A percentile compares a stretch with the other conserved stretches of the same genome.
Evolutionary conservation across 129 eudicot species (phyloP).

Genomic region (Helianthus annuus): HanXRQr2.0-SUNRISE NC_035443.2:23753129-23753628

Average conservation of each 20-base stretch:
- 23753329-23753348: slow-evolving; percentile 56
- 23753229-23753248: slow-evolving; percentile 14
- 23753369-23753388: slow-evolving; percentile 73
- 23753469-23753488: slow-evolving; percentile 73
- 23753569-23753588: slow-evolving; percentile 58
- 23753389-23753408: slow-evolving; percentile 82
- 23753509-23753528: slow-evolving; percentile 64
- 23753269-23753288: slow-evolving; percentile 60
- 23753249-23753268: slow-evolving; percentile 50
- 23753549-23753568: slow-evolving; percentile 57
- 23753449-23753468: slow-evolving; percentile 61
- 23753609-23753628: slow-evolving; percentile 54
- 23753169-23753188: too few species aligned
- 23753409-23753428: slow-evolving; percentile 71
- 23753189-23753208: not conserved
- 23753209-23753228: slow-evolving; percentile 4
- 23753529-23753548: slow-evolving; percentile 47
- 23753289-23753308: slow-evolving; percentile 75
- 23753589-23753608: slow-evolving; percentile 67
- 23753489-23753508: slow-evolving; percentile 56
- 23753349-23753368: slow-evolving; percentile 57
- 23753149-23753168: too few species aligned
- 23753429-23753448: slow-evolving; percentile 52
- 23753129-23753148: too few species aligned
- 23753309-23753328: slow-evolving; percentile 57